phyloP scores from a whole-genome alignment of 768 basidiomycete genomes.

The Scleroderma citrinum region DNA sequence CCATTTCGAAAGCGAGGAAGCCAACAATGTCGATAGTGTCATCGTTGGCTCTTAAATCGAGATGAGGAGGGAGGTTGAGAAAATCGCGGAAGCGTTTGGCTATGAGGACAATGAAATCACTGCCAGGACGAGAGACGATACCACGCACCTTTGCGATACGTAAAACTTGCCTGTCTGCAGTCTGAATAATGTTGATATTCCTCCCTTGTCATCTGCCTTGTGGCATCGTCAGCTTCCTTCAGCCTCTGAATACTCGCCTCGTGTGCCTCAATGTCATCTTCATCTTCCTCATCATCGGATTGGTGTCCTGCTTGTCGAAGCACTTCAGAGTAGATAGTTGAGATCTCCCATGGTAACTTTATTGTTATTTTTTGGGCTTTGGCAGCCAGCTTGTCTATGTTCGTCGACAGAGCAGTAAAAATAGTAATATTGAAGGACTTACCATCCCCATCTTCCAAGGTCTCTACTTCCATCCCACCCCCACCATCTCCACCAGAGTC shows the following conservation, averaged over 20 bases:
- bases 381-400: slow-evolving; percentile 63
- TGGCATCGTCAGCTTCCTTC: slow-evolving; percentile 94
- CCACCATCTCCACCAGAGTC: slow-evolving; percentile 81
- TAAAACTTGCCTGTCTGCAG: slow-evolving; percentile 94
- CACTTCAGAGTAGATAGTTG: slow-evolving; percentile 86
- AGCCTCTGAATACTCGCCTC: slow-evolving; percentile 89
- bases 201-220: slow-evolving; percentile 92
- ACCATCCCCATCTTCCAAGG: slow-evolving; percentile 82
- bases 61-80: slow-evolving; percentile 77
- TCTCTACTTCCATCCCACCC: slow-evolving; percentile 77
- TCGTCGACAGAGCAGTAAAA: neutral
- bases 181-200: slow-evolving; percentile 97
- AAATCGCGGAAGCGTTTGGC: slow-evolving; percentile 95
- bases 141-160: slow-evolving; percentile 83
- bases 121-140: neutral
- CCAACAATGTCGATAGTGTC: slow-evolving; percentile 96
- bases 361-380: slow-evolving; percentile 93
- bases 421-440: slow-evolving; percentile 11
- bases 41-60: slow-evolving; percentile 87
- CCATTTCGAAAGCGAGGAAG: slow-evolving; percentile 96
- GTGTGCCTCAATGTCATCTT: slow-evolving; percentile 93
- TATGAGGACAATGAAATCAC: slow-evolving; percentile 27
- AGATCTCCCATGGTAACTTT: slow-evolving; percentile 94
- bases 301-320: slow-evolving; percentile 70
- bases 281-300: slow-evolving; percentile 93